Evolutionary conservation across 2,329 filamentous ascomycete genomes (phyloP).

Genomic region (Sarocladium oryzae): DNA sequence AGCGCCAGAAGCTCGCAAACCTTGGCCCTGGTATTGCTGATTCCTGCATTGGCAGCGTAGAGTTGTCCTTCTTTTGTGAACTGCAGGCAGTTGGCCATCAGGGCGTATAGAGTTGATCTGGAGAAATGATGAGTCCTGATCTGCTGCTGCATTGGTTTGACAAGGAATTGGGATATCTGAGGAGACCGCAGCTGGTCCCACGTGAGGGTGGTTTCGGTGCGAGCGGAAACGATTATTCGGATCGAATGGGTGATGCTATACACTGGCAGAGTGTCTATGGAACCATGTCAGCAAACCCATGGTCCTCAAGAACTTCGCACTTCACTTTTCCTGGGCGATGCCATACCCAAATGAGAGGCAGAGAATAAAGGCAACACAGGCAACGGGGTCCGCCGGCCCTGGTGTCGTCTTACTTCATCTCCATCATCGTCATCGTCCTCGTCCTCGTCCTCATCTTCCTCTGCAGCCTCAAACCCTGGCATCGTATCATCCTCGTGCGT

Average conservation of each 20-base stretch:
- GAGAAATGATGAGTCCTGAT: constrained; percentile 80
- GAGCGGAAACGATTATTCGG: constrained; percentile 72
- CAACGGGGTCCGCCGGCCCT: constrained; percentile 19
- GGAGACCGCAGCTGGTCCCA: constrained; percentile 97
- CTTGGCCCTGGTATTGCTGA: constrained; percentile 75
- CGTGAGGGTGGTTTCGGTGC: constrained; percentile 84
- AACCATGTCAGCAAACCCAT: constrained; percentile 5
- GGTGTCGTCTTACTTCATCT: neutral
- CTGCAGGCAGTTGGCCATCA: constrained; percentile 91
- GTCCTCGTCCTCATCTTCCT: constrained; percentile 34
- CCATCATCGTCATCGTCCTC: constrained; percentile 29
- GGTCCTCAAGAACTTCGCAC: constrained; percentile 13
- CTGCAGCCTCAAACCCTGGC: neutral
- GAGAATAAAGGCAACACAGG: constrained; percentile 71
- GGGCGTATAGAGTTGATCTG: constrained; percentile 76
- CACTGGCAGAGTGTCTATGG: constrained; percentile 71
- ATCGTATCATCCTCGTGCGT: constrained; percentile 29
- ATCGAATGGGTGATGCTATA: constrained; percentile 90
- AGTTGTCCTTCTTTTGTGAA: constrained; percentile 82
- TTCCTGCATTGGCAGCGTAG: constrained; percentile 77
- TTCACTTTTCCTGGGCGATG: neutral
- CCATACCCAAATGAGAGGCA: constrained; percentile 64
- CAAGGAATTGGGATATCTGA: constrained; percentile 88
- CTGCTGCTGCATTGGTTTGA: constrained; percentile 92
- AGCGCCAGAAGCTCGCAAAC: constrained; percentile 88